A percentile compares a stretch with the other conserved stretches of the same genome.
Conservation (phyloP, 2,329 filamentous ascomycete species). For the Elsinoe perseae region DNA sequence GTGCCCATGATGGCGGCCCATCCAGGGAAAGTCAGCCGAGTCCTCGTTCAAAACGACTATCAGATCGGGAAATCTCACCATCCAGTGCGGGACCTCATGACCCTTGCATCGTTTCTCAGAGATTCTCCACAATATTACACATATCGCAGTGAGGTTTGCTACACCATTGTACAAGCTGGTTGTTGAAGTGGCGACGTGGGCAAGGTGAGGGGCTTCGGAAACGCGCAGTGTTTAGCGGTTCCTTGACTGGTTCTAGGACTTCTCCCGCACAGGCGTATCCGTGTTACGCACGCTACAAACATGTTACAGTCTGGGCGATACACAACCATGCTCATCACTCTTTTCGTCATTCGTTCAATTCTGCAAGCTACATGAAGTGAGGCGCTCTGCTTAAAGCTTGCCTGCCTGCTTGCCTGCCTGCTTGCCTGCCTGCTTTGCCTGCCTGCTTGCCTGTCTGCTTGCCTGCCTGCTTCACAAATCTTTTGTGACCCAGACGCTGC, state of each 20-base stretch:
- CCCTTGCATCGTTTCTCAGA: neutral
- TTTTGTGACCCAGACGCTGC: neutral
- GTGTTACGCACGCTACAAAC: no score
- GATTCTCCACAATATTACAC: neutral
- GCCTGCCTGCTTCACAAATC: neutral
- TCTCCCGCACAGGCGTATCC: no score
- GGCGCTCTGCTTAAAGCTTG: neutral
- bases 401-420: neutral
- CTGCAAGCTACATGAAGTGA: neutral
- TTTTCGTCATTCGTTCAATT: neutral
- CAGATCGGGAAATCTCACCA: constrained; percentile 23
- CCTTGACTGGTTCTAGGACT: neutral
- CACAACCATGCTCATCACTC: no score
- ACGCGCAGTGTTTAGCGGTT: neutral
- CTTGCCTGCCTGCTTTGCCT: no score
- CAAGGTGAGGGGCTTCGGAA: neutral
- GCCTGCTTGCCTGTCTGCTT: neutral
- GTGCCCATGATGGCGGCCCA: neutral
- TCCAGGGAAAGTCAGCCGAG: constrained; percentile 26
- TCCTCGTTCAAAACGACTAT: neutral
- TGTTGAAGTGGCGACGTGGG: neutral
- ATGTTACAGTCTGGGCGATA: no score
- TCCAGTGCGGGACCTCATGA: constrained; percentile 27
- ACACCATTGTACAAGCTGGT: neutral
- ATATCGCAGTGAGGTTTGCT: neutral